A percentile compares a stretch with the other conserved stretches of the same genome.
phyloP scores from a whole-genome alignment of 1,139 yeast genomes.

The Kodamaea fungicola region DNA sequence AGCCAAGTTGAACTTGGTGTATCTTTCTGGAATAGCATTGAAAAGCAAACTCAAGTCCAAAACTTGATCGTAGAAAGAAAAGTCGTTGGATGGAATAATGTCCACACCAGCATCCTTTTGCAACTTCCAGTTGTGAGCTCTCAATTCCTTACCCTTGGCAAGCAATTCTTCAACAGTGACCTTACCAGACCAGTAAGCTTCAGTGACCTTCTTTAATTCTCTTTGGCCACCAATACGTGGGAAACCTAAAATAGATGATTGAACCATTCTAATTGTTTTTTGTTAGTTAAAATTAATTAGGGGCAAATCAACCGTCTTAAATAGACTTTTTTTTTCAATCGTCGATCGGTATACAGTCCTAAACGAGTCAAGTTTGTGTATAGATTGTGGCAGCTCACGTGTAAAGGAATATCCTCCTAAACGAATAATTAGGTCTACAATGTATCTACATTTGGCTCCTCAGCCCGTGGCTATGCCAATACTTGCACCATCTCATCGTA shows the following conservation, averaged over 20 bases:
- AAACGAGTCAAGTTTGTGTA: neutral
- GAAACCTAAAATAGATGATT: conserved; percentile 96
- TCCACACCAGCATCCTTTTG: conserved; percentile 98
- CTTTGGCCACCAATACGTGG: conserved; percentile 99
- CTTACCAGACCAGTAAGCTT: conserved; percentile 98
- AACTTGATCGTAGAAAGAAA: conserved; percentile 97
- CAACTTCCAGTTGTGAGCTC: conserved; percentile 96
- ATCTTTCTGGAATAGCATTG: conserved; percentile 96
- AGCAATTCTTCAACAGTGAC: conserved; percentile 80
- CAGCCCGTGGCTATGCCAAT: no score
- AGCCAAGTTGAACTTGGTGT: conserved; percentile 85
- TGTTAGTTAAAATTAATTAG: neutral
- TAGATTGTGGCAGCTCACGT: conserved; percentile 2
- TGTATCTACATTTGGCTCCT: no score
- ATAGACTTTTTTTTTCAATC: neutral
- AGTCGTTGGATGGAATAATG: conserved; percentile 94
- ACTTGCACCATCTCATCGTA: no score
- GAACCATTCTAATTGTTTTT: conserved; percentile 59
- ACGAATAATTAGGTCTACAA: no score
- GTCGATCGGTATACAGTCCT: neutral
- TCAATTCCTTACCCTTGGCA: conserved; percentile 90
- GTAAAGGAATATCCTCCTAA: neutral
- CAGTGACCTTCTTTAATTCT: conserved; percentile 98
- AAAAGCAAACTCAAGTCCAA: conserved; percentile 88
- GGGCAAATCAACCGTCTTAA: neutral